A percentile compares a stretch with the other conserved stretches of the same genome.
Conservation (phyloP, 805 yeast species). For the Starmera quercuum region DNA sequence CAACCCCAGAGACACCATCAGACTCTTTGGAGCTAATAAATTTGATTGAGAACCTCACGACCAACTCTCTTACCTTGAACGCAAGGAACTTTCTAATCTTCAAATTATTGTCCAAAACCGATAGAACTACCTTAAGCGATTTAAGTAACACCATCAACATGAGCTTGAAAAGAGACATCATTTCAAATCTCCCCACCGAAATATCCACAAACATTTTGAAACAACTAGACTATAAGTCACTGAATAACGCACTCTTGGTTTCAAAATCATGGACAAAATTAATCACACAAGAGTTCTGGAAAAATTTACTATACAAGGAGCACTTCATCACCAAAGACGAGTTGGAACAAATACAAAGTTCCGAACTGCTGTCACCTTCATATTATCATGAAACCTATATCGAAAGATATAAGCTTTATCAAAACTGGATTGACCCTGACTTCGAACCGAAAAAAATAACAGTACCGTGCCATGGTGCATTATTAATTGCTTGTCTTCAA, state of each 20-base stretch:
- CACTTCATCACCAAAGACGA: constrained; percentile 42
- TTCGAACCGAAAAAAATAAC: constrained; percentile 63
- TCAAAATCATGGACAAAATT: constrained; percentile 62
- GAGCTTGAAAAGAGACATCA: constrained; percentile 65
- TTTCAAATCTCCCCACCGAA: constrained; percentile 68
- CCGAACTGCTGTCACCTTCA: constrained; percentile 12
- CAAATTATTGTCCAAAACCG: constrained; percentile 48
- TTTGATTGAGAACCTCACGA: constrained; percentile 8
- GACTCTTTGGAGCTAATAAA: constrained; percentile 4
- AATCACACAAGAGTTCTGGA: constrained; percentile 67
- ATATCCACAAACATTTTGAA: constrained; percentile 57
- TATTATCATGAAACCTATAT: constrained; percentile 9
- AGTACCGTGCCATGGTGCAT: constrained; percentile 61
- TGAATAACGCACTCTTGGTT: constrained; percentile 56
- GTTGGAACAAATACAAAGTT: constrained; percentile 24
- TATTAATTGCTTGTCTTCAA: constrained; percentile 92
- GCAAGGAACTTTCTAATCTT: constrained; percentile 44
- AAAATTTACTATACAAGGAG: constrained; percentile 52
- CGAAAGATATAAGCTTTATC: constrained; percentile 22
- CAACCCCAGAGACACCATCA: neutral
- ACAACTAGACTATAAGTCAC: constrained; percentile 54
- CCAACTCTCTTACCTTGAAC: constrained; percentile 28
- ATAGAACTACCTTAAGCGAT: constrained; percentile 55
- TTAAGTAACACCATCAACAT: constrained; percentile 42
- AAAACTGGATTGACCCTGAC: constrained; percentile 74